Evolutionary conservation across 768 basidiomycete species (phyloP), one percentile per base, ranked within the genome.

Genomic region (Hirschioporus abietinus): DNA sequence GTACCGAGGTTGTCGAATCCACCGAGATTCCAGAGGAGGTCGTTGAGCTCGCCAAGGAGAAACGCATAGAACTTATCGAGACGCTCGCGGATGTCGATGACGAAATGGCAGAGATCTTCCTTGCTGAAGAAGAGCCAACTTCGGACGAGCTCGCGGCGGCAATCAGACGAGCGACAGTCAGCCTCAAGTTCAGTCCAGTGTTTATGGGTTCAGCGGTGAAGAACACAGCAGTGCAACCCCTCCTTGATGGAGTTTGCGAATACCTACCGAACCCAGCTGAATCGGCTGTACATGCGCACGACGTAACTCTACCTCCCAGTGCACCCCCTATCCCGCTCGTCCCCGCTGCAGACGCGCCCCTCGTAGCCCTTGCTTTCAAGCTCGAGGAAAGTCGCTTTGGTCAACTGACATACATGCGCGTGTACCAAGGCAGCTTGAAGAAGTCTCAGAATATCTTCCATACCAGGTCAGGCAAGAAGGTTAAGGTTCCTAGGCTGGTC

Each of bases 151-250:
- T 99, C 57, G 87, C 87, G 5, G 83, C 82, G 30, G 96, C 96
- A 20, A 90, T 99, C 71, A 88, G 95, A 23, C 92, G 97, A 36
- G 85, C 94, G 2, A 99, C 97, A 0, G 84, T 94, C 71, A 79
- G 83, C 12, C 88, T 95, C 73, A 94, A 91, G 70, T 99, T 99
- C 79, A 92, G 94, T 0, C 97, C 97, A 0, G 97, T 99, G 64
- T 97, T 98, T 80, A 81, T 98, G 67, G 97, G 97, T 57, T 96
- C 95, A 7, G 97, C 97, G 0, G 90, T 99, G 73, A 98, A 97
- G 82, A 99, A 99, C 77, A 96, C 95, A 8, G 94, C 87, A 52
- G 91, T 99, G 7, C 97, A 99, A 74, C 88, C 94, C 20, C 83
- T 99, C 65, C 83, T 99, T 23, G 96, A 99, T 71, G 96, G 96